Base-by-base conservation (phyloP, 2,329 filamentous ascomycete genomes). In the Dothiorella sarmentorum region DNA sequence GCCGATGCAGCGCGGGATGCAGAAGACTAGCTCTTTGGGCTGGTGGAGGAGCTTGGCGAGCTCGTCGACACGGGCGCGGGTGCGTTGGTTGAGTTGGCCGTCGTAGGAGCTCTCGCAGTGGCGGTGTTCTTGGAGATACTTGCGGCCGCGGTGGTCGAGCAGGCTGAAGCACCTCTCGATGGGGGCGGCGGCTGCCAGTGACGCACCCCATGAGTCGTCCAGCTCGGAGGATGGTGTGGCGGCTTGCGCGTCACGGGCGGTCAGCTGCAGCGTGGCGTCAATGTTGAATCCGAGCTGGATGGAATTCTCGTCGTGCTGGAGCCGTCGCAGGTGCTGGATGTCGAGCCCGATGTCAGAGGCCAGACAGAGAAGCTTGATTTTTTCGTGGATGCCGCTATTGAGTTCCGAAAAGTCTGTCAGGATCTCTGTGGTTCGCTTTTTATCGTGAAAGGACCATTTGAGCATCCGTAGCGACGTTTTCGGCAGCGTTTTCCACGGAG, bases 281-380 rank as follows among this genome's bases (percentile, higher is more conserved):
- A 61, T 49, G 38, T 61, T 33, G 45, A 64, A 65, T 0, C 62
- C 63, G 1, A 64, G 56, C 11, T 51, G 27, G 10, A 37, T 58
- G 15, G 62, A 60, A 22, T 18, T 61, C 24, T 61, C 58, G 35
- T 64, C 61, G 10, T 58, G 40, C 37, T 64, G 61, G 1, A 65
- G 59, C 2, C 61, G 56, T 33, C 55, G 33, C 1, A 64, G 57
- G 56, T 64, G 63, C 29, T 45, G 37, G 31, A 60, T 45, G 33
- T 63, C 55, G 10, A 64, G 10, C 3, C 60, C 61, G 11, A 65
- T 52, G 18, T 59, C 43, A 7, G 59, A 59, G 1, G 51, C 59
- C 6, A 63, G 45, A 33, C 61, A 64, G 35, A 55, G 60, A 3
- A 65, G 59, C 35, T 64, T 63, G 47, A 65, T 60, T 18, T 63